phyloP scores from a whole-genome alignment of 352 stramenopile species.

The Pythium scleroteichum region DNA sequence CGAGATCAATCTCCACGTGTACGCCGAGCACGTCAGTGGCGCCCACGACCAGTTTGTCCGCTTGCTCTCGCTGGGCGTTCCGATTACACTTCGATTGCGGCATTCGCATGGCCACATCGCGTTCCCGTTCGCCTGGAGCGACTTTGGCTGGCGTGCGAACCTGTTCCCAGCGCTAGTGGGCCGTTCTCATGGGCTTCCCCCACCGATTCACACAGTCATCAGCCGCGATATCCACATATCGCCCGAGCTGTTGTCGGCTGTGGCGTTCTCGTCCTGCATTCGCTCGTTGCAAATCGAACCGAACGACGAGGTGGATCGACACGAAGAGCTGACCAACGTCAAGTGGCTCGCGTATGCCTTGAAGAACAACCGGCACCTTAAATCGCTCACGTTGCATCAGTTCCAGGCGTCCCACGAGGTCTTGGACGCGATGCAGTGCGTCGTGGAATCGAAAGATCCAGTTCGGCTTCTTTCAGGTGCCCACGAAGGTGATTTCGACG shows the following conservation, averaged over 20 bases:
- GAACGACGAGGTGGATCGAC: neutral
- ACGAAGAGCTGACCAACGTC: neutral
- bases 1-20: slow-evolving; percentile 3
- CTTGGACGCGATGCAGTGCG: slow-evolving; percentile 6
- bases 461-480: neutral
- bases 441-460: neutral
- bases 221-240: slow-evolving; percentile 11
- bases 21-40: slow-evolving; percentile 8
- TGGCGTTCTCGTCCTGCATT: slow-evolving; percentile 4
- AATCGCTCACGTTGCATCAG: neutral
- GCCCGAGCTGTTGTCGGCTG: slow-evolving; percentile 3
- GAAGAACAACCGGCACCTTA: neutral
- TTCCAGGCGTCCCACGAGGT: slow-evolving; percentile 1
- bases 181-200: neutral
- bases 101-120: slow-evolving; percentile 15
- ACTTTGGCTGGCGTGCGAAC: slow-evolving; percentile 18
- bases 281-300: slow-evolving; percentile 7
- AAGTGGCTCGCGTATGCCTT: slow-evolving; percentile 16
- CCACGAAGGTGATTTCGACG: neutral
- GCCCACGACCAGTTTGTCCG: slow-evolving; percentile 2
- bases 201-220: slow-evolving; percentile 2
- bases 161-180: slow-evolving; percentile 4
- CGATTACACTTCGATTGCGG: slow-evolving; percentile 3
- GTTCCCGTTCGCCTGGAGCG: slow-evolving; percentile 14
- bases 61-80: slow-evolving; percentile 1